Evolutionary conservation across 2,329 filamentous ascomycete genomes (phyloP).

Genomic region (Sporothrix curviconia): DNA sequence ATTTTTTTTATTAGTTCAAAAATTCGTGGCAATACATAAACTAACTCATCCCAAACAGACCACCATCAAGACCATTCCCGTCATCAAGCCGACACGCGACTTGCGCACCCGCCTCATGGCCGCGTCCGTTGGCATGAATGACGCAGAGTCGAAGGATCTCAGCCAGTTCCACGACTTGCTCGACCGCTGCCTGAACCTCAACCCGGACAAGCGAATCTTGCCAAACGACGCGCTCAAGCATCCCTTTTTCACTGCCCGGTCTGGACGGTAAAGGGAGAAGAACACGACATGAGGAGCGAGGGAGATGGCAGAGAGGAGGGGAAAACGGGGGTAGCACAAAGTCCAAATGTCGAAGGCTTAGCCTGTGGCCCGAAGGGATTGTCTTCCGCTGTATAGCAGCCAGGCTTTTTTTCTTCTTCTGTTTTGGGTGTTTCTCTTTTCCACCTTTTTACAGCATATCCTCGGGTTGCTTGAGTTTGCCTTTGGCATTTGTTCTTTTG

Average conservation of each 20-base stretch:
- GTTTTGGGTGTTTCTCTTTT: background rate
- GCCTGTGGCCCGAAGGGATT: background rate
- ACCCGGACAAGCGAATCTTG: slow-evolving; percentile 86
- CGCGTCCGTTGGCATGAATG: slow-evolving; percentile 65
- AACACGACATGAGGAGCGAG: background rate
- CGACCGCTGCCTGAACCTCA: slow-evolving; percentile 80
- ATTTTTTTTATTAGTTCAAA: too few species aligned
- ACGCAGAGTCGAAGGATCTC: slow-evolving; percentile 69
- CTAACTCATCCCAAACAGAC: too few species aligned
- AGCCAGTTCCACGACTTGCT: slow-evolving; percentile 80
- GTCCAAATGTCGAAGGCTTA: too few species aligned
- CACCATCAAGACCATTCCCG: slow-evolving; percentile 58
- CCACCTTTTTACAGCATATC: too few species aligned
- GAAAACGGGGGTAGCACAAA: background rate
- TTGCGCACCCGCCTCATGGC: slow-evolving; percentile 73
- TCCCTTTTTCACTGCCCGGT: slow-evolving; percentile 64
- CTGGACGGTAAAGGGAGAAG: background rate
- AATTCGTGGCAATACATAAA: too few species aligned
- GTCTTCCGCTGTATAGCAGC: background rate
- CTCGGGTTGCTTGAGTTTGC: background rate
- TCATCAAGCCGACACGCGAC: slow-evolving; percentile 72
- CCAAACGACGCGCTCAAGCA: slow-evolving; percentile 81
- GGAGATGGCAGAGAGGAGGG: background rate
- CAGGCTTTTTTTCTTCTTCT: background rate
- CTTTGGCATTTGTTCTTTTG: background rate